Evolutionary conservation across 306 rosid genomes (phyloP), one percentile per base, ranked within the genome.

Genomic region (Trifolium subterraneum): DNA sequence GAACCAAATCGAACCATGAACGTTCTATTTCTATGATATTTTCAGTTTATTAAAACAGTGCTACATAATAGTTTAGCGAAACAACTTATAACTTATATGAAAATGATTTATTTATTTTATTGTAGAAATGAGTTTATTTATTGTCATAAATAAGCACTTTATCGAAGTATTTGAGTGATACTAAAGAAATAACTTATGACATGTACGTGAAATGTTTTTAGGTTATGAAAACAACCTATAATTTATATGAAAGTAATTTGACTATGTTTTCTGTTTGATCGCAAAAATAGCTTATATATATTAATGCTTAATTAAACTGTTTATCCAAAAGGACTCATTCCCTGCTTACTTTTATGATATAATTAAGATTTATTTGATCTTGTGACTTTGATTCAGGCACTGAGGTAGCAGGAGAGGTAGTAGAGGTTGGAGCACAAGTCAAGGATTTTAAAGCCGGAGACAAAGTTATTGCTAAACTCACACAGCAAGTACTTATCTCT

Each of bases 391-490:
- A 22, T 47, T 48, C 82, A 79, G 83, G 85, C 78, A 87, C 87
- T 42, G 97, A 91, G 54, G 73, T 91, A 2, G 84, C 97, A 0
- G 97, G 95, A 63, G 92, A 87, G 76, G 48, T 91, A 15, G 78
- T 83, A 18, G 84, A 76, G 71, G 77, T 87, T 18, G 95, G 95
- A 73, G 47, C 78, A 4, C 84, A 82, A 59, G 85, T 89, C 45
- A 83, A 77, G 52, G 85, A 83, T 74, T 81, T 89, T 63, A 78
- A 81, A 87, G 81, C 52, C 23, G 93, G 97, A 8, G 95, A 91
- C 70, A 86, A 89, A 91, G 90, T 87, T 59, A 44, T 87, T 35
- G 70, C 92, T n/a, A 70, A 73, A 74, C 86, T 87, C 31, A 11
- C 36, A 36, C 70, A 38, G 78, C 70, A 13, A 14, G 94, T 89